phyloP scores from a whole-genome alignment of 495 filamentous ascomycete genomes.

The Penicillium macrosclerotiorum region DNA sequence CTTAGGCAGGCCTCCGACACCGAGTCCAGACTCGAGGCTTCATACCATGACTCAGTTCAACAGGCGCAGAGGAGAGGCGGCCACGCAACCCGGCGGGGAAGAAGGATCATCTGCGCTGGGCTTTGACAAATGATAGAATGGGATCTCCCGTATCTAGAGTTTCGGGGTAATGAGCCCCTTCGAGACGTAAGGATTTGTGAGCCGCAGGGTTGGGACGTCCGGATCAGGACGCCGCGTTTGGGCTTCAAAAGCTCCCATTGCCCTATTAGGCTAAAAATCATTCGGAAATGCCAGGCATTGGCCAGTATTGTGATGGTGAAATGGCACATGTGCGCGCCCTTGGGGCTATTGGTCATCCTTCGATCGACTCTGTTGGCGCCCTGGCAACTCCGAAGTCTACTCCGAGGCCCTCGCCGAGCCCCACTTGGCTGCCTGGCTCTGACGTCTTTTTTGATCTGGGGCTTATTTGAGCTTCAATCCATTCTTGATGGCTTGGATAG shows the following conservation, averaged over 20 bases:
- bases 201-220: neutral
- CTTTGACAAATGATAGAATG: too few relatives aligned
- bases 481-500: constrained; percentile 4
- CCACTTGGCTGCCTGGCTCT: constrained; percentile 5
- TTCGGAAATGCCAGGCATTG: too few relatives aligned
- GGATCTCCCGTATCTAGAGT: neutral
- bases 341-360: neutral
- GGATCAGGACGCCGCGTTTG: neutral
- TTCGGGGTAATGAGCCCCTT: neutral
- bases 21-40: neutral
- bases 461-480: constrained; percentile 10
- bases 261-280: too few relatives aligned
- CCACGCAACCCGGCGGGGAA: neutral
- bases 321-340: too few relatives aligned
- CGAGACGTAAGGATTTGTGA: neutral
- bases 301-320: too few relatives aligned
- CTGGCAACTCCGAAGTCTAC: constrained; percentile 5
- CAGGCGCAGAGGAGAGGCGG: neutral
- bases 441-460: constrained; percentile 15
- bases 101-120: neutral
- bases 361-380: neutral
- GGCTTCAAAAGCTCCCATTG: neutral
- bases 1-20: neutral
- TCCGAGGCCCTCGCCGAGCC: constrained; percentile 6
- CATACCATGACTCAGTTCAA: too few relatives aligned